Base-by-base conservation (phyloP, 345 rosid genomes). In the Eucalyptus caleyi region DNA sequence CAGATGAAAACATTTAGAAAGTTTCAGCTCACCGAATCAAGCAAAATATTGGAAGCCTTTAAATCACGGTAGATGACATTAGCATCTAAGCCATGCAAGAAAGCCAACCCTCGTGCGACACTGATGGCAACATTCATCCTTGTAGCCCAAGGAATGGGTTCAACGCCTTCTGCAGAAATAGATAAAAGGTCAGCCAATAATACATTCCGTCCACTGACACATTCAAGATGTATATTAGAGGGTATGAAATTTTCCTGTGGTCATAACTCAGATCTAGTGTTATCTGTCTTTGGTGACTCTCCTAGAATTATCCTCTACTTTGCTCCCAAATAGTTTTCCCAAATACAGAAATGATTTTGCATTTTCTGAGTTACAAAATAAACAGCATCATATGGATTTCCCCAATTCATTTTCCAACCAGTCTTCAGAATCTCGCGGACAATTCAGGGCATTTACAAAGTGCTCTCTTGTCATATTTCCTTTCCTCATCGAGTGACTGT, bases 11-110 rank as follows among this genome's bases (percentile, higher is more conserved):
- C 62, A 60, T 27, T 80, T 77, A 77, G 47, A 40, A 72, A 40
- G 89, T 56, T 62, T 81, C 90, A 53, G 60, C 93, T 65, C 93
- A 95, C 97, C 87, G 95, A 92, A 92, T 95, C 97, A 45, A 95
- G 95, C 50, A 95, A 93, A 92, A 95, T 87, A 91, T 95, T 95
- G 86, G 97, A 95, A 50, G 97, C 95, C 93, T 95, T 95, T 87
- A 95, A 86, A 91, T 95, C 96, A 26, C 96, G 96, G 91, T 89
- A 95, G 87, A 95, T 95, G 53, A 95, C 96, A 87, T 93, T 95
- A 86, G 97, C 94, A 90, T 94, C 90, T 87, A 95, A 91, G 72
- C 96, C 90, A 47, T 95, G 97, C 85, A 95, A 92, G 92, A 95
- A 95, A 50, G 96, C 87, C 93, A 95, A 88, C 88, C 97, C 96